These are phyloP conservation scores for Salvia rosmarinus DNA, from an alignment of 257 asterid species.

Conservation along the genomic window DNA sequence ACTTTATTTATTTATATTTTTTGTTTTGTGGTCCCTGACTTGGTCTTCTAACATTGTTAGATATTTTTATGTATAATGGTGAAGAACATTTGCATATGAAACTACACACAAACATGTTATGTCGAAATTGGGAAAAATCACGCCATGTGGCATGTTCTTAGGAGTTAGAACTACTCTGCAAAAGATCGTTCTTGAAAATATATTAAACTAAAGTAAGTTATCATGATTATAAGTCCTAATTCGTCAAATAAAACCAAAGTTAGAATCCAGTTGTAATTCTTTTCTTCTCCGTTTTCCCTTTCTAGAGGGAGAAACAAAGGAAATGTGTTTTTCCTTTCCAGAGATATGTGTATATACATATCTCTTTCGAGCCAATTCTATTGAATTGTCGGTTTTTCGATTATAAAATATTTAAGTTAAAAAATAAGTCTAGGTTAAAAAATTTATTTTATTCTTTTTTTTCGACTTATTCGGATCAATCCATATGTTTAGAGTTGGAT, in stretches of 20 bases:
- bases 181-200: neutral
- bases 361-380: no score
- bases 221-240: neutral
- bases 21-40: neutral
- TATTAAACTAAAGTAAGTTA: neutral
- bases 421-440: no score
- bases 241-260: neutral
- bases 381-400: no score
- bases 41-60: no score
- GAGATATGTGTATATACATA: no score
- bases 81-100: neutral
- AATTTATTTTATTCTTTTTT: no score
- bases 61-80: no score
- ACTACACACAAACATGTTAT: neutral
- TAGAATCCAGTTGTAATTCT: neutral
- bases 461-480: no score
- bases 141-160: neutral
- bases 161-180: neutral
- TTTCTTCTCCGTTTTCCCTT: neutral
- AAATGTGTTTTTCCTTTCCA: no score
- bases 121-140: constrained; percentile 6
- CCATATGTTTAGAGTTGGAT: no score
- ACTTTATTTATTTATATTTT: neutral
- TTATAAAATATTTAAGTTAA: no score
- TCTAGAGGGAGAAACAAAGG: neutral